Evolutionary conservation across 169 alveolate species (phyloP), one percentile per base, ranked within the genome.

Genomic region (Plasmodium fragile): DNA sequence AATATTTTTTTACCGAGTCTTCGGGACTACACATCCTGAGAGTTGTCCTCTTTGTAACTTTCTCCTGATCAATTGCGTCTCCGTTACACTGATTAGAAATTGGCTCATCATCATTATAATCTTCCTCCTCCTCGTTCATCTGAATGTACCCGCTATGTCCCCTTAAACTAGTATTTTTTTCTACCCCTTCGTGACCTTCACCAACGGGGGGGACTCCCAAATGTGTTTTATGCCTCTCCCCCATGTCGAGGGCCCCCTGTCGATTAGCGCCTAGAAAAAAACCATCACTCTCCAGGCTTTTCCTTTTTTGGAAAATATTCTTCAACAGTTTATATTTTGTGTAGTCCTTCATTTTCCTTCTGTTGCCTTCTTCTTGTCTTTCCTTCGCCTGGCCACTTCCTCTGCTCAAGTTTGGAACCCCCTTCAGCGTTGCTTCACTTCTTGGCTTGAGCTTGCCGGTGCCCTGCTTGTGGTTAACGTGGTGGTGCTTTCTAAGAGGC

Each of bases 251-350:
- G 6, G 39, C 13, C 30, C 5, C 75, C 10, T 65, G 18, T 65
- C 36, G 30, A 65, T 65, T 18, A 18, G 39, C n/a, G 75, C 13
- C 36, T 25, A 22, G 36, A 22, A 65, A 49, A 28, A 25, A 18
- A 18, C 80, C 70, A 25, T 65, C 52, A 1, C 75, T 25, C 41
- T 85, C 78, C 16, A 59, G 55, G 32, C 79, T 75, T 22, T 34
- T 43, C 55, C 82, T 83, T 69, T 77, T 85, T 53, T 75, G 75
- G 69, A 85, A 73, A 73, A 85, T 85, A 43, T 22, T 75, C 30
- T 69, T 85, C 59, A 85, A 73, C 10, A 55, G 43, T 85, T 85
- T 85, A 41, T 85, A 85, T 69, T 73, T 85, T 75, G 49, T 75
- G 55, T 85, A 85, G 36, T 69, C 30, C 32, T 36, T 70, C 49